phyloP scores from a whole-genome alignment of 2,329 filamentous ascomycete species.

The Apiospora saccharicola region DNA sequence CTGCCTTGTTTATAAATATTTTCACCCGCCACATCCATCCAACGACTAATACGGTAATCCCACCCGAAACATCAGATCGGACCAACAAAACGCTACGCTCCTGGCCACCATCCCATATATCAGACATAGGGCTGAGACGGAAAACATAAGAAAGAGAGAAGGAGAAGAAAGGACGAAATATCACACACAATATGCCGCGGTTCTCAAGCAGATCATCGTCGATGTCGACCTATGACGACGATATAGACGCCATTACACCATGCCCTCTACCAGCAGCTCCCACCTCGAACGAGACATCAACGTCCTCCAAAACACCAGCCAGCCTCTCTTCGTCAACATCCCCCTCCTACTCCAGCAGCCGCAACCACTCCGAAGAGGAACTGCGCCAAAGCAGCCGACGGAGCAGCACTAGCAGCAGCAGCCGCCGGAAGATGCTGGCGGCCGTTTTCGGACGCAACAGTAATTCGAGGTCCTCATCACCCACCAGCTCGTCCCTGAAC shows the following conservation, averaged over 20 bases:
- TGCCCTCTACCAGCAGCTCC: constrained; percentile 34
- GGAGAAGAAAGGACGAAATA: not conserved
- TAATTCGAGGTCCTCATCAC: not conserved
- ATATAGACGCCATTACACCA: constrained; percentile 45
- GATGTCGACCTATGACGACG: constrained; percentile 31
- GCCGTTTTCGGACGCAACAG: not conserved
- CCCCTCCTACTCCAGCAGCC: not conserved
- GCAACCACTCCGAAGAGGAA: not conserved
- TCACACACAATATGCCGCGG: not conserved
- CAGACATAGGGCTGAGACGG: not conserved
- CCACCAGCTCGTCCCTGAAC: constrained; percentile 18
- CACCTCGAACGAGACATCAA: constrained; percentile 14
- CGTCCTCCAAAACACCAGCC: constrained; percentile 23
- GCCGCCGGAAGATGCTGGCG: not conserved
- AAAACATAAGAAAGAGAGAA: not conserved
- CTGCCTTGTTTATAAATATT: not conserved
- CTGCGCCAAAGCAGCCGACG: no score
- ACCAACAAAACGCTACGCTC: not conserved
- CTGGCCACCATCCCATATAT: not conserved
- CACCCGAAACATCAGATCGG: not conserved
- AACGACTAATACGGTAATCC: not conserved
- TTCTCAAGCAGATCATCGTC: not conserved
- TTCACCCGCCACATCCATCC: not conserved
- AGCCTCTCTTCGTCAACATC: constrained; percentile 16
- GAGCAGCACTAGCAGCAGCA: not conserved